Conservation (phyloP, 345 rosid genomes). For the Adansonia digitata region DNA sequence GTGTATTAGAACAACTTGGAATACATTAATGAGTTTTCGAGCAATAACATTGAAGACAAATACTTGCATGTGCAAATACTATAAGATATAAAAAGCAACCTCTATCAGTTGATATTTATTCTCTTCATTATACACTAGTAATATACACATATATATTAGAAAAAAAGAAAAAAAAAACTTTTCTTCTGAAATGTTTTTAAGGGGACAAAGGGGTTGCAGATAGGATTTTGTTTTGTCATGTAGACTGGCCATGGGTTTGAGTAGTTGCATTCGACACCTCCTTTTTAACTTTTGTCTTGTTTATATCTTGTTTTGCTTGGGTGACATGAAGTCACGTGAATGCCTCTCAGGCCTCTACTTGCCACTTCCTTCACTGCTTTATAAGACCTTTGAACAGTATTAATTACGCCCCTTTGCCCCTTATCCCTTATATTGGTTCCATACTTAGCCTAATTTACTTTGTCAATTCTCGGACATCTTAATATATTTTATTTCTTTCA, state of each 20-base stretch:
- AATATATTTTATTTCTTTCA: neutral
- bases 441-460: neutral
- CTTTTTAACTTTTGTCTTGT: neutral
- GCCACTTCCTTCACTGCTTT: neutral
- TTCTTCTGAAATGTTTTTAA: neutral
- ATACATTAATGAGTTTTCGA: slow-evolving; percentile 5
- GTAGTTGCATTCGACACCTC: slow-evolving; percentile 3
- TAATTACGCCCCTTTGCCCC: slow-evolving; percentile 4
- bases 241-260: neutral
- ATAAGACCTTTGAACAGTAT: neutral
- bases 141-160: neutral
- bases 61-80: neutral
- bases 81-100: neutral
- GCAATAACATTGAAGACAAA: neutral
- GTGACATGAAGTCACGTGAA: slow-evolving; percentile 25
- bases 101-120: neutral
- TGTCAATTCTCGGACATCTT: slow-evolving; percentile 6
- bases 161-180: neutral
- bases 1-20: slow-evolving; percentile 2
- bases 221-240: neutral
- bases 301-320: slow-evolving; percentile 10
- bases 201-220: neutral
- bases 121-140: neutral
- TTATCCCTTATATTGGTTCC: neutral
- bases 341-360: slow-evolving; percentile 6